Evolutionary conservation across 208 protist species (phyloP).

Genomic region (Eutreptiella sp.): DNA sequence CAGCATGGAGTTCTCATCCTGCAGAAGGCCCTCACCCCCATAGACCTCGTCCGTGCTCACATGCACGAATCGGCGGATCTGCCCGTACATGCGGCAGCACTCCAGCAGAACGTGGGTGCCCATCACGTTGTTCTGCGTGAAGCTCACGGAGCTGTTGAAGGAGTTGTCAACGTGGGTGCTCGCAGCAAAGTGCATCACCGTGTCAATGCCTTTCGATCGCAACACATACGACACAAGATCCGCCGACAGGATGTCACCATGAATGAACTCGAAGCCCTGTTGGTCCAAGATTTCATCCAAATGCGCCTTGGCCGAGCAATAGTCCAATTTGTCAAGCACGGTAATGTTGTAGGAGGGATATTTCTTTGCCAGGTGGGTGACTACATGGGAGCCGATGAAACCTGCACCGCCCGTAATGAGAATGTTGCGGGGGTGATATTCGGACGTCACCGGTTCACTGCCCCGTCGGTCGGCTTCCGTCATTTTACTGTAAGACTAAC

Average conservation of each 20-base stretch:
- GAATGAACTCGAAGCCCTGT: slow-evolving; percentile 69
- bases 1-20: slow-evolving; percentile 52
- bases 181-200: slow-evolving; percentile 87
- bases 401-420: slow-evolving; percentile 68
- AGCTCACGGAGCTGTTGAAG: slow-evolving; percentile 81
- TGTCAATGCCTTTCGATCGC: slow-evolving; percentile 67
- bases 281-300: slow-evolving; percentile 34
- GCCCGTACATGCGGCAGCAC: slow-evolving; percentile 42
- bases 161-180: slow-evolving; percentile 86
- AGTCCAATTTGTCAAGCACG: slow-evolving; percentile 79
- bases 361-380: slow-evolving; percentile 48
- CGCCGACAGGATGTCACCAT: slow-evolving; percentile 58
- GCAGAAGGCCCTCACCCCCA: slow-evolving; percentile 53
- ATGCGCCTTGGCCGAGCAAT: slow-evolving; percentile 65
- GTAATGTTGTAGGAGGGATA: slow-evolving; percentile 62
- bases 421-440: too few species aligned
- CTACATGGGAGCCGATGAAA: slow-evolving; percentile 70
- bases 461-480: too few species aligned
- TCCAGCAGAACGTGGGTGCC: slow-evolving; percentile 89
- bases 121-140: slow-evolving; percentile 83
- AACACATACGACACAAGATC: slow-evolving; percentile 63
- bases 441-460: too few species aligned
- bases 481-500: too few species aligned
- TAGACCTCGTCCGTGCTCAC: slow-evolving; percentile 93
- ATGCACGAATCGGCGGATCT: slow-evolving; percentile 84